Conservation (phyloP, 1,284 basidiomycete species). For the Veloboletus limbatus region DNA sequence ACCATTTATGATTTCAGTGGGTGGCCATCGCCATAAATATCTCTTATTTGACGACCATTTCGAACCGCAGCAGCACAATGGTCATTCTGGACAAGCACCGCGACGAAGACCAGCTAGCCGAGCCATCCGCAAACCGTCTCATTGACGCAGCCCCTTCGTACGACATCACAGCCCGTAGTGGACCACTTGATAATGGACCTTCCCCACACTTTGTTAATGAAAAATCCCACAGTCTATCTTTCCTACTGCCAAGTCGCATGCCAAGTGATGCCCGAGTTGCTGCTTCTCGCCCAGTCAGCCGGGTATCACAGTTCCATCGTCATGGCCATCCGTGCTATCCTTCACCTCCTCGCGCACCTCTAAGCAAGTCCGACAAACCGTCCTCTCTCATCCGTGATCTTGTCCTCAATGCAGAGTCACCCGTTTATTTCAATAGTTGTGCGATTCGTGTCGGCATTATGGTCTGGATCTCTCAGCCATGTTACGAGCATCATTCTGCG, state of each 20-base stretch:
- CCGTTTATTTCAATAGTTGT: constrained; percentile 45
- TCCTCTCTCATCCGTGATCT: constrained; percentile 49
- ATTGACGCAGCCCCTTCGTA: constrained; percentile 25
- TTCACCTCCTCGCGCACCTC: constrained; percentile 36
- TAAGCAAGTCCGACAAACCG: constrained; percentile 45
- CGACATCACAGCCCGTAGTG: constrained; percentile 4
- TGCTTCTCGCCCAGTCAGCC: background rate
- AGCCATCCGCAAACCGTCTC: background rate
- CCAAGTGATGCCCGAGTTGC: background rate
- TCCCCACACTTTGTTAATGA: background rate
- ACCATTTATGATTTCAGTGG: too few relatives aligned
- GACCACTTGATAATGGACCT: constrained; percentile 24
- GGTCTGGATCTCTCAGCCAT: constrained; percentile 43
- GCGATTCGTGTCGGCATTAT: constrained; percentile 42
- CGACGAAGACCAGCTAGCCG: constrained; percentile 5
- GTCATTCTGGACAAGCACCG: constrained; percentile 13
- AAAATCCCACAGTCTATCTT: constrained; percentile 2
- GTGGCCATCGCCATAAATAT: background rate
- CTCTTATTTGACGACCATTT: background rate
- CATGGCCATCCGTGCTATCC: constrained; percentile 27
- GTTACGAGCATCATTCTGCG: constrained; percentile 57
- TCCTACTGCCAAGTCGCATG: background rate
- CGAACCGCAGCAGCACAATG: constrained; percentile 8
- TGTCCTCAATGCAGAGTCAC: constrained; percentile 32
- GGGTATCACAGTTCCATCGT: constrained; percentile 4